phyloP scores from a whole-genome alignment of 768 basidiomycete species.

The Tylopilus balloui region DNA sequence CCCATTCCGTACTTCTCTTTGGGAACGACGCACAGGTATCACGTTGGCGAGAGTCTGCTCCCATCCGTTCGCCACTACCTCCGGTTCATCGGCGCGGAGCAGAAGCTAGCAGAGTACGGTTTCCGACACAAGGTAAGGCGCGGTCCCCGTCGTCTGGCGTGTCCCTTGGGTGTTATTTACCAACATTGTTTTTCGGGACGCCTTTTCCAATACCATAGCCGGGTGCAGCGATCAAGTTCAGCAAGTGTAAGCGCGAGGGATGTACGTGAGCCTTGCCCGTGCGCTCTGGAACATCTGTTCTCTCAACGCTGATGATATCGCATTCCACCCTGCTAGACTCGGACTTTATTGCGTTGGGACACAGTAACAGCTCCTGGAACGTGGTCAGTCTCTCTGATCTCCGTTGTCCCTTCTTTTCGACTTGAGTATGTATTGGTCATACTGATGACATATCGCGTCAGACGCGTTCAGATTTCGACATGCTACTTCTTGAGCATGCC shows the following conservation, averaged over 20 bases:
- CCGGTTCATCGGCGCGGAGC: conserved; percentile 46
- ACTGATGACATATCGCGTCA: conserved; percentile 17
- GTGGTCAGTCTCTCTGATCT: conserved; percentile 50
- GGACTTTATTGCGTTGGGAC: conserved; percentile 51
- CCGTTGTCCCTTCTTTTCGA: too few relatives aligned
- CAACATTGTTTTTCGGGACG: too few relatives aligned
- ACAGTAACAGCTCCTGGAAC: conserved; percentile 54
- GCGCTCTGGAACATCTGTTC: too few relatives aligned
- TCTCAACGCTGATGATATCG: too few relatives aligned
- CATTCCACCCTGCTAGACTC: conserved; percentile 49
- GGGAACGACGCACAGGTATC: too few relatives aligned
- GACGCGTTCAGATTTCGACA: conserved; percentile 57
- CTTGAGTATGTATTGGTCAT: neutral
- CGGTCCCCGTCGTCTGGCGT: too few relatives aligned
- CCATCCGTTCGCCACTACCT: conserved; percentile 52
- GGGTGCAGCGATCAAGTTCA: conserved; percentile 59
- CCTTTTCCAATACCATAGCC: too few relatives aligned
- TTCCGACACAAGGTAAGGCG: conserved; percentile 46
- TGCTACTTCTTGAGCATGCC: conserved; percentile 55
- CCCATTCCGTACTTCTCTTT: too few relatives aligned
- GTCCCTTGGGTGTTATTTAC: too few relatives aligned
- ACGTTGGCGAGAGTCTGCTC: conserved; percentile 46
- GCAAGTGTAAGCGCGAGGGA: conserved; percentile 49
- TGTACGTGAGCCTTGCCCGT: too few relatives aligned
- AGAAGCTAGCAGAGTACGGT: conserved; percentile 39